These are phyloP conservation scores for Fragilariopsis cylindrus DNA, from an alignment of 108 stramenopile genomes.

Conservation along the genomic window DNA sequence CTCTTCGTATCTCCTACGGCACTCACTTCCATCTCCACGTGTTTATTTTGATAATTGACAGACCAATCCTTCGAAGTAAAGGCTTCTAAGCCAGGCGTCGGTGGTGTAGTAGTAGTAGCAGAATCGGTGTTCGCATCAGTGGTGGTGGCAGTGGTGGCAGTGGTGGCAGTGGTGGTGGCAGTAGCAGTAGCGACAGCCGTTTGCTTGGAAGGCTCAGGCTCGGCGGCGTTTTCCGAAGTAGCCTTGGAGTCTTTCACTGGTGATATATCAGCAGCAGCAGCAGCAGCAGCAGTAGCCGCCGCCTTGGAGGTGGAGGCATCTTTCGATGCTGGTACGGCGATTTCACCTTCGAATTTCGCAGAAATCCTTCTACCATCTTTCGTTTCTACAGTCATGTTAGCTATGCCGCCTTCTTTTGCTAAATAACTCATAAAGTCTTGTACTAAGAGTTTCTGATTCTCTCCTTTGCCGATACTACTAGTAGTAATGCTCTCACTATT, in stretches of 20 bases:
- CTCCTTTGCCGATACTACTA: neutral
- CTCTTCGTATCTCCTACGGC: neutral
- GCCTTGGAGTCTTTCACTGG: neutral
- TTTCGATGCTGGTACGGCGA: neutral
- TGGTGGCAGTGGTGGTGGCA: neutral
- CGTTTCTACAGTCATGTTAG: conserved; percentile 22
- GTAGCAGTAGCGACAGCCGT: neutral
- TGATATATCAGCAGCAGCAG: neutral
- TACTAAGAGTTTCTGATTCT: neutral
- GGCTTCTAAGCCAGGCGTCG: neutral
- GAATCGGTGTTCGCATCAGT: neutral
- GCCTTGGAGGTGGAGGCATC: neutral
- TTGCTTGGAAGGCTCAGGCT: neutral
- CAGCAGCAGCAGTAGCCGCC: neutral
- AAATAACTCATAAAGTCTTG: conserved; percentile 34
- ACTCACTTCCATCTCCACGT: conserved; percentile 21
- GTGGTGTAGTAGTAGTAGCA: neutral
- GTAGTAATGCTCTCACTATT: too few relatives aligned
- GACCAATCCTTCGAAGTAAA: conserved; percentile 29
- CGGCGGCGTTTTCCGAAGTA: neutral
- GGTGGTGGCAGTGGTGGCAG: neutral
- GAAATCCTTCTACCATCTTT: conserved; percentile 20
- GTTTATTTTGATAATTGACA: conserved; percentile 23
- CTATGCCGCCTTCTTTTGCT: conserved; percentile 26
- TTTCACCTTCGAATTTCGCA: conserved; percentile 20